Conservation (phyloP, 2,329 filamentous ascomycete genomes). For the Apiospora marii region DNA sequence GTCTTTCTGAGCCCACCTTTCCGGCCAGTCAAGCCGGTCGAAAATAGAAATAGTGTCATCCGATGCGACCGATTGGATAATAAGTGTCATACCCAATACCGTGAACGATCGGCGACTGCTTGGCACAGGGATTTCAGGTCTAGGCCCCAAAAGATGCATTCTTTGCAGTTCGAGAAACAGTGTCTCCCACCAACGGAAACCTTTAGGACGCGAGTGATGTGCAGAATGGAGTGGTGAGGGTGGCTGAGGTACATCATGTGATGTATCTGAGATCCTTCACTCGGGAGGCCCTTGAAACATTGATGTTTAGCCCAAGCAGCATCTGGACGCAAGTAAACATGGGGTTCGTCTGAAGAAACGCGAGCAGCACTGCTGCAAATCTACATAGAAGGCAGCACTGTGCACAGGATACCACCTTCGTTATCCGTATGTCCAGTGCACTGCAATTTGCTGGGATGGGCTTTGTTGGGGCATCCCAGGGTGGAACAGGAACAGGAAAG, state of each 20-base stretch:
- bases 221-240: neutral
- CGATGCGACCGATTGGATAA: constrained; percentile 8
- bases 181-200: constrained; percentile 1
- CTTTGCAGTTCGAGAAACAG: neutral
- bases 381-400: neutral
- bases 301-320: neutral
- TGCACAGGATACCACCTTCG: neutral
- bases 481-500: constrained; percentile 9
- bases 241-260: too few species aligned
- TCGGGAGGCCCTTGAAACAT: neutral
- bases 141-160: constrained; percentile 2
- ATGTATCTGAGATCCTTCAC: neutral
- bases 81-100: constrained; percentile 6
- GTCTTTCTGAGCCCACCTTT: constrained; percentile 6
- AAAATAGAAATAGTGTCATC: constrained; percentile 18
- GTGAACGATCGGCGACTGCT: constrained; percentile 7
- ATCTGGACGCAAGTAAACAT: neutral
- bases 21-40: neutral
- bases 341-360: neutral
- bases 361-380: neutral
- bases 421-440: neutral
- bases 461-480: neutral
- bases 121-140: constrained; percentile 4
- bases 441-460: neutral
- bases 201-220: neutral